These are phyloP conservation scores for Termitomyces sp. DNA, from an alignment of 768 basidiomycete genomes.

Conservation along the genomic window DNA sequence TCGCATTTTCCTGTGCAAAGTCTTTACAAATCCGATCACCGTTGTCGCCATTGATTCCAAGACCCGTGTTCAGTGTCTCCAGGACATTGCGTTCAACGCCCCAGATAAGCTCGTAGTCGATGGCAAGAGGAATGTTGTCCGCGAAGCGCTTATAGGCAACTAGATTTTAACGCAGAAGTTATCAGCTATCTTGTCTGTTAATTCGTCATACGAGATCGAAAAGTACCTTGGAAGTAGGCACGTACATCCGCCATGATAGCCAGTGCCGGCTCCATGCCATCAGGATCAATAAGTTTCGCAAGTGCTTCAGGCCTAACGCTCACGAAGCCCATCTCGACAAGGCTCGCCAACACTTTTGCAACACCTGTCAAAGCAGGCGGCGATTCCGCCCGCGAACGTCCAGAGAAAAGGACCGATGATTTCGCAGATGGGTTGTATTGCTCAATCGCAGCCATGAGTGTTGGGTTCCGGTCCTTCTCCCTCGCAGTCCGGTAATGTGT, in stretches of 20 bases:
- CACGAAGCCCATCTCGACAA: slow-evolving; percentile 33
- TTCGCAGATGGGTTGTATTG: slow-evolving; percentile 7
- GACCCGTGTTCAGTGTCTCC: slow-evolving; percentile 36
- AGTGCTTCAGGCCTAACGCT: slow-evolving; percentile 38
- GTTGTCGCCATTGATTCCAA: slow-evolving; percentile 46
- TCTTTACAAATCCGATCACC: slow-evolving; percentile 42
- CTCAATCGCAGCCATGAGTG: slow-evolving; percentile 22
- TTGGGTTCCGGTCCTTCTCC: slow-evolving; percentile 22
- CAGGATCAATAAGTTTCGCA: slow-evolving; percentile 41
- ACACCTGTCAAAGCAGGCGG: slow-evolving; percentile 18
- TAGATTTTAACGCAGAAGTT: slow-evolving; percentile 16
- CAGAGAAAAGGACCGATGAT: background rate
- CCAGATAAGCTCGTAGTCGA: slow-evolving; percentile 51
- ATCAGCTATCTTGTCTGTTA: background rate
- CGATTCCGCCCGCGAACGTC: background rate
- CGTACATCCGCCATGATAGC: slow-evolving; percentile 67
- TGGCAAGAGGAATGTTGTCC: slow-evolving; percentile 51
- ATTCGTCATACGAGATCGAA: background rate
- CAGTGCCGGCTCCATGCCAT: slow-evolving; percentile 50
- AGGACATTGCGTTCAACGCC: slow-evolving; percentile 45
- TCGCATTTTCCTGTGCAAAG: slow-evolving; percentile 30
- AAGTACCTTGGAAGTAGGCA: slow-evolving; percentile 69
- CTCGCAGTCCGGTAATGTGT: slow-evolving; percentile 40
- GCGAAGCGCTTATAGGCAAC: slow-evolving; percentile 57
- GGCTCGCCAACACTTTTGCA: slow-evolving; percentile 26